Base-by-base conservation (phyloP, 2,329 filamentous ascomycete species). In the Trichoderma brevicompactum region DNA sequence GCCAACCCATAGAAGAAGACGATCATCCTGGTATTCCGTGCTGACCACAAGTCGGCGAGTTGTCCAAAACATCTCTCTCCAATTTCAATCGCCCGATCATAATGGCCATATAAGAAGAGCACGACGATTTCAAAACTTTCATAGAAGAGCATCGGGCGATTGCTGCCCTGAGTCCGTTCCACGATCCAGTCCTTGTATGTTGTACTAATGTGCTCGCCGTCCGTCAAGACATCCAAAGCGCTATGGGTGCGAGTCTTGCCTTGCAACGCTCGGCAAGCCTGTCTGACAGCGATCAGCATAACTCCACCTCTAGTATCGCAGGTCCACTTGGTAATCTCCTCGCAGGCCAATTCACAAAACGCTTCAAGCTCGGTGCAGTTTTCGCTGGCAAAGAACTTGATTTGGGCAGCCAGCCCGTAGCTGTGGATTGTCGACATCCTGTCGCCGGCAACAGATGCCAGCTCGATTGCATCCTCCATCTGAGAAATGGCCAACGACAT, bases 291-390 rank as follows among this genome's bases (percentile, higher is more conserved):
- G 66, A 90, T 85, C 7, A 94, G 79, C 59, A 92, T 80, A 0
- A 87, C 87, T 2, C 91, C 91, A 15, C 91, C 91, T 65, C 90
- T 83, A 1, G 89, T 84, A 70, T 93, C 91, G 50, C 83, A 80
- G 53, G 87, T 81, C 91, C 91, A 94, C 56, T 89, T 87, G 1
- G 86, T 86, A 65, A 92, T 85, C 68, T 93, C 91, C 67, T 92
- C 85, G 67, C 88, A 89, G n/a, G 87, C 85, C 67, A 89, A 91
- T 54, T 87, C 84, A 70, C 89, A 90, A 72, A 87, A 91, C 0
- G 83, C 83, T 73, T 93, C 90, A 0, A 92, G 78, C 64, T 94
- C 91, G 13, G 81, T 80, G 54, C 88, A 80, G 66, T 92, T 89
- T 68, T 92, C 87, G 69, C 88, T 89, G 12, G 86, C 84, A 75